Base-by-base conservation (phyloP, 2,329 filamentous ascomycete genomes). In the Diaporthe citriasiana region DNA sequence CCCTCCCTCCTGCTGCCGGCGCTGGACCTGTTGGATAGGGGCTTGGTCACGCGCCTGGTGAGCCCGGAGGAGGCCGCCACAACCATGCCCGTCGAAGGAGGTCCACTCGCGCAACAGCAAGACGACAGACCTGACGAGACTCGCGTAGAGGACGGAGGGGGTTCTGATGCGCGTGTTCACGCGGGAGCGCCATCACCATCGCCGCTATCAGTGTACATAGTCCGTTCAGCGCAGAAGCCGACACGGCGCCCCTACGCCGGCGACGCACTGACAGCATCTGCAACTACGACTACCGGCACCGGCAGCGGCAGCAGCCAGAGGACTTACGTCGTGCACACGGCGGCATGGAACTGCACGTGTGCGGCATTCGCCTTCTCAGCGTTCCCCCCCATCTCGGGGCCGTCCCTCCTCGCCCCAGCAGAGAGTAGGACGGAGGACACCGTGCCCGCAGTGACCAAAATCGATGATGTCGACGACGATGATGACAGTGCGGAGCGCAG, bases 321-420 rank as follows among this genome's bases (percentile, higher is more conserved):
- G 27, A 76, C 78, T 68, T 97, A 98, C 83, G 86, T 94, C 78
- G 93, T 98, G 22, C 90, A 92, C 13, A 87, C 95, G 1, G 78
- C 82, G 0, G 90, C 93, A 1, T 98, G 97, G 97, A 95, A 93
- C 82, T 99, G 97, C 83, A 94, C 91, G 1, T 99, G 97, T 84
- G 93, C 95, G 4, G 92, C 91, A 1, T 98, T 98, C 82, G 89
- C 93, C 0, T 92, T 97, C 76, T 87, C 92, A 27, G 89, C 92
- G 3, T 95, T 95, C 78, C 86, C 87, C 3, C 82, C 83, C 25
- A 66, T 79, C 30, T 75, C 70, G 13, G 47, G 59, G 33, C 40
- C 72, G 12, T 70, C 55, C 17, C 55, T 75, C n/a, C 56, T 19
- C 6, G 40, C 30, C n/a, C 40, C 66, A 42, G 66, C 50, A 17